A percentile compares a stretch with the other conserved stretches of the same genome.
Evolutionary conservation across 495 filamentous ascomycete species (phyloP).

Genomic region (Lepraria neglecta): DNA sequence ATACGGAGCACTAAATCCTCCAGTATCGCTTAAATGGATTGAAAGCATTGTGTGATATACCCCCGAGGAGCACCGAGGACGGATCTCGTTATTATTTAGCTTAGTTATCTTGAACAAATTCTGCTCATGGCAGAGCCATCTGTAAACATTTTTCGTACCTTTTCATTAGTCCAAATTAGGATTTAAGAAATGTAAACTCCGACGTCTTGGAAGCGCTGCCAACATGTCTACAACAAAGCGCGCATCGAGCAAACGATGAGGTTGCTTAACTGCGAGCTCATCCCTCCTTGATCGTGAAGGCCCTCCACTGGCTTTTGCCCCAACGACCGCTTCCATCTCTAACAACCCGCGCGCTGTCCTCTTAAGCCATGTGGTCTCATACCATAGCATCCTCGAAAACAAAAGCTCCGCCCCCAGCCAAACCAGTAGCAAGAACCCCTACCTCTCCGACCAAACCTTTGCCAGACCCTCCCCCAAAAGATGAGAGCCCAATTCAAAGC

Average conservation of each 20-base stretch:
- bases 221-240: not conserved
- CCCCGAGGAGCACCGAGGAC: not conserved
- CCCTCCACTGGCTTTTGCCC: not conserved
- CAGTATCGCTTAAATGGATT: conserved; percentile 8
- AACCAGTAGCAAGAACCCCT: not conserved
- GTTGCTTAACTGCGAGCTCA: not conserved
- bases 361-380: conserved; percentile 17
- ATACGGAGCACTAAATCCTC: not conserved
- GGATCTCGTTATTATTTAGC: not conserved
- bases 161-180: not conserved
- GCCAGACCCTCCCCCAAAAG: not conserved
- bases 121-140: too few species aligned
- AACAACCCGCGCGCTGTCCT: not conserved
- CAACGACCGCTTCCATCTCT: not conserved
- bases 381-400: conserved; percentile 14
- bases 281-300: not conserved
- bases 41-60: conserved; percentile 10
- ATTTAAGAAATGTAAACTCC: conserved; percentile 9
- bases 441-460: not conserved
- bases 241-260: not conserved
- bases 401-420: not conserved
- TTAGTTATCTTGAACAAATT: too few species aligned
- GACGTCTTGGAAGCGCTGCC: not conserved
- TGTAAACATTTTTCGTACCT: too few species aligned
- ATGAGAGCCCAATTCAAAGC: not conserved